Evolutionary conservation across 805 yeast genomes (phyloP), one percentile per base, ranked within the genome.

Genomic region (Yarrowia bubula): DNA sequence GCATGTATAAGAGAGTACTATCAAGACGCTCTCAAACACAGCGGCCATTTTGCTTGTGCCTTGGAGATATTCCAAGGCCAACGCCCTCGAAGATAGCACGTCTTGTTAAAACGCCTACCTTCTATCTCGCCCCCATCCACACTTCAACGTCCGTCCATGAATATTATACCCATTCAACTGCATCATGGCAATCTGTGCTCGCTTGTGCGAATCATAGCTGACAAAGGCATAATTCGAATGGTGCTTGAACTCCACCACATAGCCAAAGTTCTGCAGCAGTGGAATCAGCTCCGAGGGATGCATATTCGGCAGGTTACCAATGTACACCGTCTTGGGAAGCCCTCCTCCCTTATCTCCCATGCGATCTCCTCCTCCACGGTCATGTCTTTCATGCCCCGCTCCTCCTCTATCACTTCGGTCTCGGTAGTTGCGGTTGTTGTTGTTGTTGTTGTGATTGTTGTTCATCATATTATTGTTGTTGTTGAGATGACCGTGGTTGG

Each of bases 141-240:
- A 85, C 73, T 86, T 87, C 73, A 90, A 76, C 22, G 88, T 86
- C 73, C 96, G 82, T 22, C 96, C 96, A 72, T 88, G 86, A 70
- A 90, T 76, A 68, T 75, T 75, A 51, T 66, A 68, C 0, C 96
- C 95, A 17, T 82, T 79, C 68, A 92, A 79, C 71, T 89, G 93
- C 37, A 87, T 88, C 71, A 91, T 90, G 55, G 96, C 96, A 71
- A 89, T 79, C 1, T 96, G 96, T 5, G 97, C 97, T 67, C 90
- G 81, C 71, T 91, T 96, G 75, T 91, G 97, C 47, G 90, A 81
- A 71, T 89, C 96, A 73, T 86, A 90, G 75, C 87, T 88, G 68
- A 89, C 93, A 78, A 91, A 92, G 10, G 96, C 96, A 78, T 93
- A 91, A 65, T 90, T 96, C 8, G 91, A 88, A 69, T 88, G 87